Evolutionary conservation across 2,329 filamentous ascomycete genomes (phyloP), one percentile per base, ranked within the genome.

Genomic region (Podosphaera xanthii): DNA sequence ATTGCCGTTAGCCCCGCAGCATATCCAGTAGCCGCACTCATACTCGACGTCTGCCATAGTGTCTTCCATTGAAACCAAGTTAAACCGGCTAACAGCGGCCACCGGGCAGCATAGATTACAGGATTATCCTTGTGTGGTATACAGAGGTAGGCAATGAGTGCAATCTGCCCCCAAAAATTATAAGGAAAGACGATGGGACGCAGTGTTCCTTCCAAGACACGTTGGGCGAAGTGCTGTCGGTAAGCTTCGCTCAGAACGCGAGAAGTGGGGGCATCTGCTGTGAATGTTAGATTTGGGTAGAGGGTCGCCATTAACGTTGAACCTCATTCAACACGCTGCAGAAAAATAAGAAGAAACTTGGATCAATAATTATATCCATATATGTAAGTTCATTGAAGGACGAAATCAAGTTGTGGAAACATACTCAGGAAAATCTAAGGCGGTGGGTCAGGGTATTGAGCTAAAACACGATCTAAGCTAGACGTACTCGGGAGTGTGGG

Each of bases 121-220:
- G 73, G 73, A 7, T 74, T 71, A 1, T 70, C 69, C 38, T 68
- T 71, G 64, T 83, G 79, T 1, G 79, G 77, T 61, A 83, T 71
- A 56, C 75, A 69, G 12, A 83, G 72, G 57, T 80, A 84, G 2
- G 79, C 62, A 0, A 74, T 67, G 0, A 83, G 59, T 49, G 79
- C 55, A 52, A 76, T 70, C 35, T 72, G 65, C 2, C 73, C 75
- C 31, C 78, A 60, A 5, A 81, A 60, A 59, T 73, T 70, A 60
- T 77, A 75, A 0, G 79, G 79, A 6, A 82, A 46, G 22, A 82
- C 64, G 22, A 82, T 70, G 1, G 77, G 78, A 49, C 69, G 70
- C 38, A 71, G 66, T 5, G 63, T 67, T 52, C 75, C 75, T 3
- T 72, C 69, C 57, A 69, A 67, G 35, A 73, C 42, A 59, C 61